A percentile compares a stretch with the other conserved stretches of the same genome.
These are phyloP conservation scores for Fusarium sp. DNA, from an alignment of 2,329 filamentous ascomycete genomes.

Conservation along the genomic window DNA sequence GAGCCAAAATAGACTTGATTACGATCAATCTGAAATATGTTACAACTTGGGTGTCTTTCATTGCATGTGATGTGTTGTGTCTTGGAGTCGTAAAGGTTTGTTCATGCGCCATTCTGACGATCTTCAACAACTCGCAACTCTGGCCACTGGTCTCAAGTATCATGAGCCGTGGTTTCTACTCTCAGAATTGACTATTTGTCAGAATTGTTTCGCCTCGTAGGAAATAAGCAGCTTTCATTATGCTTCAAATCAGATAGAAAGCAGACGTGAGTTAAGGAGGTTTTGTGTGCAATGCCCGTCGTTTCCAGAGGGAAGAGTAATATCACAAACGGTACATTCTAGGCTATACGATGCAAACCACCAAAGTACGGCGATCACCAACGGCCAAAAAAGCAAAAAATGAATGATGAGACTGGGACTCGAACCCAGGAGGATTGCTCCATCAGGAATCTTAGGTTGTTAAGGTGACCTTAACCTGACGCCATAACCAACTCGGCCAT, in stretches of 20 bases:
- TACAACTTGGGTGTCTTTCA: background rate
- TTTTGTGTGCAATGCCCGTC: no score
- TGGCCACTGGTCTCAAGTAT: no score
- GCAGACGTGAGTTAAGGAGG: no score
- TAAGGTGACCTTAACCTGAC: constrained; percentile 55
- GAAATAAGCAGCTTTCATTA: no score
- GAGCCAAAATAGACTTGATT: constrained; percentile 55
- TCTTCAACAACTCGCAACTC: no score
- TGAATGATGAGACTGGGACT: constrained; percentile 54
- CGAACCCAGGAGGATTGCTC: constrained; percentile 57
- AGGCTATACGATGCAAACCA: no score
- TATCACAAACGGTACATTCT: no score
- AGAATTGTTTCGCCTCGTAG: no score
- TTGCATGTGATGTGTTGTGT: background rate
- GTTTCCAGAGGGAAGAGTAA: no score
- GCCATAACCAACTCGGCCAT: constrained; percentile 58
- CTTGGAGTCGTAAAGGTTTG: background rate
- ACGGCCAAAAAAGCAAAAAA: constrained; percentile 20
- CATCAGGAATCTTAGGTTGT: constrained; percentile 50
- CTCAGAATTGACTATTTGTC: no score
- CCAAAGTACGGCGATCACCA: background rate
- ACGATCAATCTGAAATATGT: constrained; percentile 37
- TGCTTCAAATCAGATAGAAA: no score
- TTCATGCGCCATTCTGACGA: background rate
- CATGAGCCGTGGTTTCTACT: no score